These are phyloP conservation scores for Nakazawaea populi DNA, from an alignment of 805 yeast genomes.

Conservation along the genomic window DNA sequence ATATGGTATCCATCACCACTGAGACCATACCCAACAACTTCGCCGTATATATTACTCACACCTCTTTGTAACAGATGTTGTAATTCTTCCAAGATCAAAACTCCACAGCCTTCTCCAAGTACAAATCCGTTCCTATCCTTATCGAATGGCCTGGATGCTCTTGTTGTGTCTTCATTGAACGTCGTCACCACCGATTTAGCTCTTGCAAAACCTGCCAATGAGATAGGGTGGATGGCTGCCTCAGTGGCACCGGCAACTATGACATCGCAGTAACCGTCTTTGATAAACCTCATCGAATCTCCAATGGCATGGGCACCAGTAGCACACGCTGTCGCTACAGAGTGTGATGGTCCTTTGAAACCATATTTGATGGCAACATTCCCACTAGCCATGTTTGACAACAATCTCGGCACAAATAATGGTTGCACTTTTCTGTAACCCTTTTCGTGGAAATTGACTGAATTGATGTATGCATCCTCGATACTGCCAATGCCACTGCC, in stretches of 20 bases:
- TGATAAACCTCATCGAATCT: conserved; percentile 80
- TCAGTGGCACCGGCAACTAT: conserved; percentile 96
- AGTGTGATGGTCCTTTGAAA: conserved; percentile 78
- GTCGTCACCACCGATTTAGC: conserved; percentile 72
- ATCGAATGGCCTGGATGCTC: conserved; percentile 88
- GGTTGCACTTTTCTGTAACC: conserved; percentile 79
- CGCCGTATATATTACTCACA: conserved; percentile 64
- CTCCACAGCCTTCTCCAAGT: conserved; percentile 88
- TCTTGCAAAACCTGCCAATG: conserved; percentile 86
- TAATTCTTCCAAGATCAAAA: conserved; percentile 67
- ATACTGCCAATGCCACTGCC: conserved; percentile 94
- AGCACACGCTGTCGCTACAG: conserved; percentile 94
- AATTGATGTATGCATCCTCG: conserved; percentile 61
- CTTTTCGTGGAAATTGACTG: conserved; percentile 39
- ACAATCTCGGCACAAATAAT: conserved; percentile 72
- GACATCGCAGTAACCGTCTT: conserved; percentile 74
- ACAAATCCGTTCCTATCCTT: conserved; percentile 77
- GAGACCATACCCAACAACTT: conserved; percentile 81
- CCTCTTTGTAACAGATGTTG: conserved; percentile 69
- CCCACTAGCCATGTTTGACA: conserved; percentile 94
- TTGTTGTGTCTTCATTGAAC: conserved; percentile 53
- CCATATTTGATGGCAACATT: conserved; percentile 76
- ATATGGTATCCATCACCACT: conserved; percentile 91
- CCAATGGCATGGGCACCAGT: conserved; percentile 94
- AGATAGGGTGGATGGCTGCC: conserved; percentile 76